phyloP scores from a whole-genome alignment of 257 asterid genomes.

The Fraxinus excelsior region DNA sequence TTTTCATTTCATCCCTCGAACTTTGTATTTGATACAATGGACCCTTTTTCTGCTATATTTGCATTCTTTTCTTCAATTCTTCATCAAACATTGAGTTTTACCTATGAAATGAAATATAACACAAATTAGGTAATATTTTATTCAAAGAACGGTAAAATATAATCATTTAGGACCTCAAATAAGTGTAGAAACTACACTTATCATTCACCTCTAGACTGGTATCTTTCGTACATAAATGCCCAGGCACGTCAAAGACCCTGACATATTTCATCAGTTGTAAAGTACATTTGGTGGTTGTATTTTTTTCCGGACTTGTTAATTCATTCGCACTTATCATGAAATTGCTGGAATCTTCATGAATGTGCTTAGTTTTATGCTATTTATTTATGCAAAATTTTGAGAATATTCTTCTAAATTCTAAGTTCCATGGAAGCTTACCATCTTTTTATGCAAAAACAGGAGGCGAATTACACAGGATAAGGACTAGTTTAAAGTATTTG shows the following conservation, averaged over 20 bases:
- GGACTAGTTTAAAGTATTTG: slow-evolving; percentile 62
- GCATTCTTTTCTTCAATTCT: too few species aligned
- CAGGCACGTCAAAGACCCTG: not conserved
- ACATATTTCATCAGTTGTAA: not conserved
- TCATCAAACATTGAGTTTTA: too few species aligned
- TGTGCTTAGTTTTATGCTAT: not conserved
- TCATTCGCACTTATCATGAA: not conserved
- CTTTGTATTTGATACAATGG: too few species aligned
- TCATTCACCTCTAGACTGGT: not conserved
- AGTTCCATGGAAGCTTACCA: not conserved
- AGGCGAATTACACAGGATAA: slow-evolving; percentile 54
- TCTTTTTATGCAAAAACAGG: slow-evolving; percentile 48
- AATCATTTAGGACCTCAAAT: too few species aligned
- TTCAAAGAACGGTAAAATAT: too few species aligned
- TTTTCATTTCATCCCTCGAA: too few species aligned
- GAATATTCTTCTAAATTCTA: not conserved
- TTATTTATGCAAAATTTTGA: not conserved
- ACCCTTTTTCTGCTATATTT: too few species aligned
- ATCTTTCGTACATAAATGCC: not conserved
- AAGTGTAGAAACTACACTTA: too few species aligned
- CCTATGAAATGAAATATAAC: too few species aligned
- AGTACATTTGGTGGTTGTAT: not conserved
- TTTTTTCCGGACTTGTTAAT: not conserved
- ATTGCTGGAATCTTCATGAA: not conserved
- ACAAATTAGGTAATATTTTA: too few species aligned